These are phyloP conservation scores for Saccharomycopsis hybrid DNA, from an alignment of 1,139 yeast genomes.

Conservation along the genomic window DNA sequence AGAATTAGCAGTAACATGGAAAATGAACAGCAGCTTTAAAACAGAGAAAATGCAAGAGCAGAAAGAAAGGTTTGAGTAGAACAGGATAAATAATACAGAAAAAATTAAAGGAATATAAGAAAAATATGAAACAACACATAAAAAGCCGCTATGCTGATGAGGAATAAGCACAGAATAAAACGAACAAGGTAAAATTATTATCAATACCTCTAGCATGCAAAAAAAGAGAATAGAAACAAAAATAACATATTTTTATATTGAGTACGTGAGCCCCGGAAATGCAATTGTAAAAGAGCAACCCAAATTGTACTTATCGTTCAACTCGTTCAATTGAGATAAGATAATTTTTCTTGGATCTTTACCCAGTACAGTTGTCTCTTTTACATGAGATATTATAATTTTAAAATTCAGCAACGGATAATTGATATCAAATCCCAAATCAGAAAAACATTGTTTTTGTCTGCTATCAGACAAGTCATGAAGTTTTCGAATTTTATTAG, in stretches of 20 bases:
- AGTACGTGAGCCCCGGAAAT: slow-evolving; percentile 43
- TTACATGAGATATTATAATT: slow-evolving; percentile 66
- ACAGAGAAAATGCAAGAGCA: too few relatives aligned
- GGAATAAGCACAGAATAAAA: too few relatives aligned
- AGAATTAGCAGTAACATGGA: too few relatives aligned
- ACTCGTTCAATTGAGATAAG: slow-evolving; percentile 39
- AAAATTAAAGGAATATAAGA: neutral
- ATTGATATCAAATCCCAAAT: slow-evolving; percentile 18
- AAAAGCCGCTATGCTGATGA: too few relatives aligned
- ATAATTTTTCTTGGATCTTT: slow-evolving; percentile 53
- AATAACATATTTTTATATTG: neutral
- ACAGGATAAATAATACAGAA: too few relatives aligned
- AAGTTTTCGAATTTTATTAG: slow-evolving; percentile 22
- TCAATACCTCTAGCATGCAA: neutral
- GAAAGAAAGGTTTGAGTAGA: too few relatives aligned
- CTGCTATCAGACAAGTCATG: neutral
- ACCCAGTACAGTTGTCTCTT: slow-evolving; percentile 38
- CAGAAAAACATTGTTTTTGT: neutral
- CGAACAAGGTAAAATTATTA: too few relatives aligned
- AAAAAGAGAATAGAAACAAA: neutral
- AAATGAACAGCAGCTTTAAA: too few relatives aligned
- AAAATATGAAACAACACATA: neutral
- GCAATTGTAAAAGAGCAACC: slow-evolving; percentile 46
- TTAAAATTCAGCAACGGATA: slow-evolving; percentile 43
- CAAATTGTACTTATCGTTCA: slow-evolving; percentile 33